Percentiles rank a stretch among this genome's conserved stretches.
Conservation (phyloP, 495 filamentous ascomycete species). For the Penicillium paxilli region DNA sequence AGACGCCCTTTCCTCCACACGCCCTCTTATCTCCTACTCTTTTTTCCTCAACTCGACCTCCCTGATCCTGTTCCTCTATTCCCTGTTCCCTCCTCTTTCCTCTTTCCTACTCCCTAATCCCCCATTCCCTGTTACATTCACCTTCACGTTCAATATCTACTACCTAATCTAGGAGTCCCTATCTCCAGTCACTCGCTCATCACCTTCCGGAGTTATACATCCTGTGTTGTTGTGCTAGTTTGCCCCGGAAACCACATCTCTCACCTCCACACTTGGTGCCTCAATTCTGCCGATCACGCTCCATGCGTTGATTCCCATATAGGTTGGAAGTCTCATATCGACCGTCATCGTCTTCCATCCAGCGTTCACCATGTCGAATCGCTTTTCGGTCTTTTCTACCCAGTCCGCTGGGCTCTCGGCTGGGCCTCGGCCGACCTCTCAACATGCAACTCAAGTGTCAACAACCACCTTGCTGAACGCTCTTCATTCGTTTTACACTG, state of each 20-base stretch:
- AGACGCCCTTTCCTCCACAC: conserved; percentile 16
- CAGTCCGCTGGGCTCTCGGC: conserved; percentile 59
- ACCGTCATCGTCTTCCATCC: not conserved
- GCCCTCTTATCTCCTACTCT: conserved; percentile 2
- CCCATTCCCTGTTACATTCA: too few species aligned
- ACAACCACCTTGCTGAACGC: conserved; percentile 91
- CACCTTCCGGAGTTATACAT: conserved; percentile 15
- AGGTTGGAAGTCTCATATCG: conserved; percentile 8
- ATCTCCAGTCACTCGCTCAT: conserved; percentile 27
- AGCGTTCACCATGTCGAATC: conserved; percentile 63
- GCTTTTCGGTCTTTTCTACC: conserved; percentile 85
- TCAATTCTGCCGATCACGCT: not conserved
- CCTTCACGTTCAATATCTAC: not conserved
- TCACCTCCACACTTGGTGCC: not conserved
- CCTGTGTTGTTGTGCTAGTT: not conserved
- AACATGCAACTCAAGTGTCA: conserved; percentile 78
- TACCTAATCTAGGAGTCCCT: conserved; percentile 1
- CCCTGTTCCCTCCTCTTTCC: conserved; percentile 7
- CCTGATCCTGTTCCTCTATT: conserved; percentile 1
- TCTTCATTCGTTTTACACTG: conserved; percentile 85
- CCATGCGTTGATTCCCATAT: conserved; percentile 13
- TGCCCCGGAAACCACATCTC: not conserved
- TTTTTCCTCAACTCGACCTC: conserved; percentile 1
- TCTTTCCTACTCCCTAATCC: conserved; percentile 3
- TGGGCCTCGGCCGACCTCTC: conserved; percentile 56